Percentiles rank a stretch among this genome's conserved stretches.
phyloP scores from a whole-genome alignment of 139 green algal species.

The Coccomyxa sp. region DNA sequence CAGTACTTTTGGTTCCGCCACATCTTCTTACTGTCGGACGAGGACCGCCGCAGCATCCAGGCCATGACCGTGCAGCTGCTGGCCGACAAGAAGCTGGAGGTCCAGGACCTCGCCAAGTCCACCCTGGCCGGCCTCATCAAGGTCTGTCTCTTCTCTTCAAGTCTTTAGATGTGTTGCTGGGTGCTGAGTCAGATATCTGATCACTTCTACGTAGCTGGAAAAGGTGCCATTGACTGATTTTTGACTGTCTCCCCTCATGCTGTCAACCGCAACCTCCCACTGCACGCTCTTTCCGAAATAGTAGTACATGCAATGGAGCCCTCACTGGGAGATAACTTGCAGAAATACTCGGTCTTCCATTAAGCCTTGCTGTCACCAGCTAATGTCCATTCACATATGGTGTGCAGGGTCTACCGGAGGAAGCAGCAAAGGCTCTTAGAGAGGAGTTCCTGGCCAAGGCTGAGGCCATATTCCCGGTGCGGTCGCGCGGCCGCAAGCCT shows the following conservation, averaged over 20 bases:
- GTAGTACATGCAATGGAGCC: neutral
- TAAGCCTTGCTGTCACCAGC: neutral
- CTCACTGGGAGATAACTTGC: neutral
- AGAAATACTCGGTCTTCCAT: neutral
- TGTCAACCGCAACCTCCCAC: neutral
- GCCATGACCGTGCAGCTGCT: conserved; percentile 46
- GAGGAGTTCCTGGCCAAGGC: conserved; percentile 36
- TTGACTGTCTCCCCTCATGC: neutral
- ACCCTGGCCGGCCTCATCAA: conserved; percentile 71
- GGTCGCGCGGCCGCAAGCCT: conserved; percentile 3
- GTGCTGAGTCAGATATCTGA: neutral
- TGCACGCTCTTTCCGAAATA: neutral
- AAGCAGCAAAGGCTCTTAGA: conserved; percentile 30
- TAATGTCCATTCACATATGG: neutral
- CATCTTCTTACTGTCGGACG: conserved; percentile 52
- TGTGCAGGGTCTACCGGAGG: conserved; percentile 12
- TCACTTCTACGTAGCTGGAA: neutral
- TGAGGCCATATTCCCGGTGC: conserved; percentile 33
- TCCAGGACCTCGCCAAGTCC: conserved; percentile 59
- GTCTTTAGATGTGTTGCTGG: neutral
- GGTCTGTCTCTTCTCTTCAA: neutral
- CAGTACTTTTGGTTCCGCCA: conserved; percentile 79
- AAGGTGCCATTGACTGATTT: neutral
- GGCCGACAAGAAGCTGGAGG: conserved; percentile 68
- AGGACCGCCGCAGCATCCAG: conserved; percentile 15